These are phyloP conservation scores for Myxozyma lipomycoides DNA, from an alignment of 805 yeast species.

Conservation along the genomic window DNA sequence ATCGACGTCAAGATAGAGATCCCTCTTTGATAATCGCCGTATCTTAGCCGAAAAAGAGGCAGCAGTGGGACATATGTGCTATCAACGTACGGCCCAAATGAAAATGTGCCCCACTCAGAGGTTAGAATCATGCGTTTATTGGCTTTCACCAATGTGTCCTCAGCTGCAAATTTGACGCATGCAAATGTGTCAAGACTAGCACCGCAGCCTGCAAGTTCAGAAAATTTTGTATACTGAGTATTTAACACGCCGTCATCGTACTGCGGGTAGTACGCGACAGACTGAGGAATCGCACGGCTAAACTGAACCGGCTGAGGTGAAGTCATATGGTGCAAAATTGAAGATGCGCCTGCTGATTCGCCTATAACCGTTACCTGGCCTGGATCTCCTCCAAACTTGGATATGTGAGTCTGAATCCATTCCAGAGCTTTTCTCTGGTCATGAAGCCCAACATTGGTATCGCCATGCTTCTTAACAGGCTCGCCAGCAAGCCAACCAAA, in stretches of 20 bases:
- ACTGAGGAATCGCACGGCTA: constrained; percentile 25
- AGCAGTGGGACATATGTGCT: constrained; percentile 16
- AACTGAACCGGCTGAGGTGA: constrained; percentile 23
- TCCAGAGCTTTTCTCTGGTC: constrained; percentile 39
- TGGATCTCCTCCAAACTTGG: constrained; percentile 40
- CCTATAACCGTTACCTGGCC: constrained; percentile 40
- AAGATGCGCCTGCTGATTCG: constrained; percentile 42
- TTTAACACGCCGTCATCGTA: constrained; percentile 14
- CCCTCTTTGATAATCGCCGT: constrained; percentile 9
- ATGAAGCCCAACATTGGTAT: constrained; percentile 38
- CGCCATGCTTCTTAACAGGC: constrained; percentile 30
- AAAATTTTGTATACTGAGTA: constrained; percentile 12
- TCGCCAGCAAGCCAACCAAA: constrained; percentile 38
- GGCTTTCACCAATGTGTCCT: constrained; percentile 7
- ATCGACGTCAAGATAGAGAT: constrained; percentile 16
- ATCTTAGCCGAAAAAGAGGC: constrained; percentile 19
- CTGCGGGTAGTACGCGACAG: constrained; percentile 25
- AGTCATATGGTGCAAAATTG: constrained; percentile 35
- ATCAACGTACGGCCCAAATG: too few species aligned
- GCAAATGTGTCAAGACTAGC: constrained; percentile 7
- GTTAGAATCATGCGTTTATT: too few species aligned
- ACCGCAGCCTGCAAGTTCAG: constrained; percentile 13
- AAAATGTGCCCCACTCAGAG: constrained; percentile 27
- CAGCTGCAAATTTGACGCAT: constrained; percentile 15
- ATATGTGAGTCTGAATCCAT: constrained; percentile 40